These are phyloP conservation scores for Metarhizium robertsii DNA, from an alignment of 2,329 filamentous ascomycete genomes.

Conservation along the genomic window DNA sequence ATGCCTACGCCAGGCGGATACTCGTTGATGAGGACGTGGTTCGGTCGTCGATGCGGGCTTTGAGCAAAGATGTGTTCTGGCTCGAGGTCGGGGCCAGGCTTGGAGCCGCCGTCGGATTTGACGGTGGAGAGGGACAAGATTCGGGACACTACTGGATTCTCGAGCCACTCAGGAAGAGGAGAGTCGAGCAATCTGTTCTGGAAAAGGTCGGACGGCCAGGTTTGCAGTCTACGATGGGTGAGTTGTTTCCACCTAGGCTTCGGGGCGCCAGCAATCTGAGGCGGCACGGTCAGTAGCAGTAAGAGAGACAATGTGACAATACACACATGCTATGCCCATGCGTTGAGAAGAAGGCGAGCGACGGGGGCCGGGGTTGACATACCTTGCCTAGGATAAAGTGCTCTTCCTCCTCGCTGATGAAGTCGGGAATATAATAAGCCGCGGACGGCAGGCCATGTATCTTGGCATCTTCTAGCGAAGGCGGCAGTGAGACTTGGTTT, in stretches of 20 bases:
- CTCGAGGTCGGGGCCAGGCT: neutral
- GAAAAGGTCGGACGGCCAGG: constrained; percentile 77
- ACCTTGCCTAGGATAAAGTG: constrained; percentile 61
- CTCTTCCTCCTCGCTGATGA: constrained; percentile 72
- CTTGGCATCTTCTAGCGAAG: constrained; percentile 38
- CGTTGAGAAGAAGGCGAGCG: constrained; percentile 28
- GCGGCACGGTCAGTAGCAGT: constrained; percentile 1
- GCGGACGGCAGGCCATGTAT: constrained; percentile 49
- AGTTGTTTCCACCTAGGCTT: constrained; percentile 79
- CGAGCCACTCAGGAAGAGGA: constrained; percentile 67
- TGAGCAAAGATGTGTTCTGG: constrained; percentile 39
- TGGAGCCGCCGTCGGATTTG: neutral
- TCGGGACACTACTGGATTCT: constrained; percentile 57
- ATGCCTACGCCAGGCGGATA: constrained; percentile 86
- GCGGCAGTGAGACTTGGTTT: constrained; percentile 26
- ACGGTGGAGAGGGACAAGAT: constrained; percentile 35
- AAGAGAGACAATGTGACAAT: neutral
- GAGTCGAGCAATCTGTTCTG: constrained; percentile 67
- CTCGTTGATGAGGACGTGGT: constrained; percentile 91
- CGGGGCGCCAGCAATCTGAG: constrained; percentile 52
- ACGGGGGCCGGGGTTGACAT: constrained; percentile 16
- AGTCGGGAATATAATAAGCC: constrained; percentile 80
- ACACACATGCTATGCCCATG: neutral
- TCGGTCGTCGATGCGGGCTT: constrained; percentile 69
- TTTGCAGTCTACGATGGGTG: constrained; percentile 81